Evolutionary conservation across 768 basidiomycete genomes (phyloP).

Genomic region (Leccinum longicurvipes): DNA sequence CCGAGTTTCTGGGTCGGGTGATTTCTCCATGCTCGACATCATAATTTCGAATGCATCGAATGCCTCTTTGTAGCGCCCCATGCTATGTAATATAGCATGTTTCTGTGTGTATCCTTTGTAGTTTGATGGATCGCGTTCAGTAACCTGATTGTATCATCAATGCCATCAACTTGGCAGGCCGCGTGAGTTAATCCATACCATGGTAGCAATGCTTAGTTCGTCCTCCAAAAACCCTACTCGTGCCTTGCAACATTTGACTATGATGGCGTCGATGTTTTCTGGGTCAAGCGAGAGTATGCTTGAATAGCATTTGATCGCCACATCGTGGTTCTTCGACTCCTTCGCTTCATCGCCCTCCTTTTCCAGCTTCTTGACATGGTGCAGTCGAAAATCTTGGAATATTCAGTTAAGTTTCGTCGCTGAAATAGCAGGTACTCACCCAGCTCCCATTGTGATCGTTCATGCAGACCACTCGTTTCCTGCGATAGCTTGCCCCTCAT

Average conservation of each 20-base stretch:
- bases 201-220: neutral
- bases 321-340: neutral
- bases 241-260: neutral
- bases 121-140: neutral
- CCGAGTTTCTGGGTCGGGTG: neutral
- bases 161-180: neutral
- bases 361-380: neutral
- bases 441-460: neutral
- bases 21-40: neutral
- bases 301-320: neutral
- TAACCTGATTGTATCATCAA: neutral
- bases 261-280: no score
- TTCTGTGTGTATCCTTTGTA: neutral
- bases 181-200: neutral
- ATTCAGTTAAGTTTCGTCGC: neutral
- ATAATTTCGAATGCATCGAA: neutral
- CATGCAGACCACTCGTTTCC: neutral
- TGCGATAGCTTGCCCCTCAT: neutral
- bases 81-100: neutral
- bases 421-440: neutral
- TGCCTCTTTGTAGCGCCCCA: neutral
- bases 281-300: neutral
- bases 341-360: neutral
- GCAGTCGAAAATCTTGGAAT: neutral
- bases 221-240: neutral